These are phyloP conservation scores for Euphrasia arctica DNA, from an alignment of 305 asterid species.

Conservation along the genomic window DNA sequence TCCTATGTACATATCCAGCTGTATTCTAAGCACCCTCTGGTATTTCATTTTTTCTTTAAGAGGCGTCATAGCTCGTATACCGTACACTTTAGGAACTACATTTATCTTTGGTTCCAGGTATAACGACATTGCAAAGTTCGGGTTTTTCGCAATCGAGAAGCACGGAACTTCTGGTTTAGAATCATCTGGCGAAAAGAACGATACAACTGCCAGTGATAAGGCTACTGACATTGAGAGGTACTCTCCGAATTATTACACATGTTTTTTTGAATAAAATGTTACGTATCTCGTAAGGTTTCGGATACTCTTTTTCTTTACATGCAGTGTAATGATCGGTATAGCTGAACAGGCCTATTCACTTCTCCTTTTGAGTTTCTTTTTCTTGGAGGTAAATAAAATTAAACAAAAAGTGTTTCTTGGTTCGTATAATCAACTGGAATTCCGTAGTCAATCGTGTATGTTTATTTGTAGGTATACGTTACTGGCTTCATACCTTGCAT, in stretches of 20 bases:
- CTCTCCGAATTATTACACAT: conserved; percentile 8
- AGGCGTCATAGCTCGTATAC: no score
- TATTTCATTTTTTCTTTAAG: conserved; percentile 36
- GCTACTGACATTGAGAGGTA: conserved; percentile 72
- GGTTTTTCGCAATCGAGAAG: conserved; percentile 63
- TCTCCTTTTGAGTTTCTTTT: conserved; percentile 85
- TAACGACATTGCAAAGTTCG: conserved; percentile 81
- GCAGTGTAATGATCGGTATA: conserved; percentile 73
- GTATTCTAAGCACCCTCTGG: conserved; percentile 82
- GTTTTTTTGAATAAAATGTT: neutral
- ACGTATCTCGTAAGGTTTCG: conserved; percentile 11
- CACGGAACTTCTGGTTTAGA: conserved; percentile 37
- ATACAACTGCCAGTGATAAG: conserved; percentile 41
- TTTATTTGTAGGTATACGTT: conserved; percentile 56
- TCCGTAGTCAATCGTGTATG: conserved; percentile 10
- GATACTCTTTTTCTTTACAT: conserved; percentile 17
- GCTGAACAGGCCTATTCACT: conserved; percentile 84
- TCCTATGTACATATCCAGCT: conserved; percentile 91
- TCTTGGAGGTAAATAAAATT: conserved; percentile 54
- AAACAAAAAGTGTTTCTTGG: neutral
- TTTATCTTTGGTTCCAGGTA: conserved; percentile 51
- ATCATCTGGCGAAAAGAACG: conserved; percentile 40
- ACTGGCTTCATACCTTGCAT: conserved; percentile 67
- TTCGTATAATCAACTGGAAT: conserved; percentile 11
- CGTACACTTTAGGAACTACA: neutral